Conservation (phyloP, 73 alveolate species). For the Paramecium caudatum region DNA sequence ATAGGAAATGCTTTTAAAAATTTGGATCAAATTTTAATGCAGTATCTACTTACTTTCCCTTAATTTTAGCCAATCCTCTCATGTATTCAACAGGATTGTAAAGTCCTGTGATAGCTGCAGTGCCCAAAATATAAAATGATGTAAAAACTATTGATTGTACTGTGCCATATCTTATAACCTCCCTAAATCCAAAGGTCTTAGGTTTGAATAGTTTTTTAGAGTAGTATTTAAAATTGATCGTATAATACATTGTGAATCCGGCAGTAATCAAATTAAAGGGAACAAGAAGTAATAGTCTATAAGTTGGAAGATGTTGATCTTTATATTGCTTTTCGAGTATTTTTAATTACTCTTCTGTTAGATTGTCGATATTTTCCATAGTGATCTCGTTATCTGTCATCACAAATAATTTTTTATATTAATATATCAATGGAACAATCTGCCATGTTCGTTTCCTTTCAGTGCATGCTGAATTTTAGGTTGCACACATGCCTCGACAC, state of each 20-base stretch:
- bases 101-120: conserved; percentile 68
- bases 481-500: conserved; percentile 59
- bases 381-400: conserved; percentile 66
- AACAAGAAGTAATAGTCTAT: conserved; percentile 49
- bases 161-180: conserved; percentile 72
- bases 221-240: conserved; percentile 67
- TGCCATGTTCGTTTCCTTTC: conserved; percentile 56
- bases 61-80: conserved; percentile 66
- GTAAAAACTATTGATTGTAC: conserved; percentile 61
- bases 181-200: conserved; percentile 49
- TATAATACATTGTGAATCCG: conserved; percentile 64
- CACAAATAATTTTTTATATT: conserved; percentile 7
- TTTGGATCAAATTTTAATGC: conserved; percentile 66
- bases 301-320: conserved; percentile 59
- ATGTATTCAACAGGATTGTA: conserved; percentile 70
- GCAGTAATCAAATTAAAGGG: conserved; percentile 45
- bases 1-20: conserved; percentile 58
- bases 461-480: conserved; percentile 33
- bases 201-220: conserved; percentile 68
- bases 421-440: too few relatives aligned
- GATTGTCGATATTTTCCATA: conserved; percentile 72
- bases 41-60: conserved; percentile 69
- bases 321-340: conserved; percentile 62
- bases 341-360: conserved; percentile 64
- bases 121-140: conserved; percentile 58